These are phyloP conservation scores for Fusarium pininemorale DNA, from an alignment of 2,329 filamentous ascomycete species.

Conservation along the genomic window DNA sequence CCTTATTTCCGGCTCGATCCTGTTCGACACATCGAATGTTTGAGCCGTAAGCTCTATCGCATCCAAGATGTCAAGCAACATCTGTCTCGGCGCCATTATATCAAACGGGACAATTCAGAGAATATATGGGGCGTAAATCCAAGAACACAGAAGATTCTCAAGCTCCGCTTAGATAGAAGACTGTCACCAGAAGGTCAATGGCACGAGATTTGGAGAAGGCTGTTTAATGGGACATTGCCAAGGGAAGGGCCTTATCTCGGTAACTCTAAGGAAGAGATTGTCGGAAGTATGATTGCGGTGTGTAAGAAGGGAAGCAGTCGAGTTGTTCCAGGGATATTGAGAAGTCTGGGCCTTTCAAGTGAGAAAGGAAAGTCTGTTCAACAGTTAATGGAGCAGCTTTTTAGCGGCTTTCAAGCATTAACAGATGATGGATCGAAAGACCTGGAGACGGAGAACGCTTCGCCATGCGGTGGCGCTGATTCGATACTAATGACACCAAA, in stretches of 20 bases:
- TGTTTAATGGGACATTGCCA: accelerated
- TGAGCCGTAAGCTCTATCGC: background rate
- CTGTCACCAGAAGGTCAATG: background rate
- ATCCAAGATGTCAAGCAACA: background rate
- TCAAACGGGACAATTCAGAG: no score
- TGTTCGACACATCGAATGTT: background rate
- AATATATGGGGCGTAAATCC: background rate
- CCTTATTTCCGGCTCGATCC: background rate
- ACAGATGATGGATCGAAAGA: accelerated
- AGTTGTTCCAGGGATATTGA: background rate
- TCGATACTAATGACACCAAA: background rate
- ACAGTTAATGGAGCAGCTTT: background rate
- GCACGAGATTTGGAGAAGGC: background rate
- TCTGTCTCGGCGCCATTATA: background rate
- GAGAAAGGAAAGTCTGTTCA: background rate
- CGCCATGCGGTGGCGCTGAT: background rate
- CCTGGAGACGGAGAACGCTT: accelerated
- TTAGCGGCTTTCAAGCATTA: background rate
- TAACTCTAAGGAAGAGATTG: background rate
- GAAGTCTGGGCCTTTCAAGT: accelerated
- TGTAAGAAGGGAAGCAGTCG: background rate
- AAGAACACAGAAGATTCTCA: background rate
- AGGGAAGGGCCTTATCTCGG: background rate
- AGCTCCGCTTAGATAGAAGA: background rate
- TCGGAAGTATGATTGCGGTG: background rate